These are phyloP conservation scores for Periconia digitata DNA, from an alignment of 2,329 filamentous ascomycete species.

Conservation along the genomic window DNA sequence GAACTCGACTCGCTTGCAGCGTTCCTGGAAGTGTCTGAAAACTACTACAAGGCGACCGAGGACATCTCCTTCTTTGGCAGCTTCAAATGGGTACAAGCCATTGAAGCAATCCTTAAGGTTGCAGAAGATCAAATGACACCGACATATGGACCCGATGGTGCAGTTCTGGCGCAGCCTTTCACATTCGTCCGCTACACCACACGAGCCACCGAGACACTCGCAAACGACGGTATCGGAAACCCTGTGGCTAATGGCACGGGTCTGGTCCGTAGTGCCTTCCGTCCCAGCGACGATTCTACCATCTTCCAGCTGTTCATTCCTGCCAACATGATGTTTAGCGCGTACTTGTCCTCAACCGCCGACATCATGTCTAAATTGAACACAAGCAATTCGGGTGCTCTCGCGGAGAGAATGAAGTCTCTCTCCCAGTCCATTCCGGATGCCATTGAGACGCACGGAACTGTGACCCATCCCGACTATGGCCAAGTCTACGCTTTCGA, in stretches of 20 bases:
- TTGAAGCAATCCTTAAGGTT: conserved; percentile 49
- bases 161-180: conserved; percentile 48
- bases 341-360: conserved; percentile 59
- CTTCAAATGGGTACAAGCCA: conserved; percentile 50
- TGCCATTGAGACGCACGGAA: conserved; percentile 50
- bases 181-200: conserved; percentile 48
- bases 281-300: conserved; percentile 53
- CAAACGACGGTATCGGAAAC: conserved; percentile 57
- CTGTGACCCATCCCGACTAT: conserved; percentile 39
- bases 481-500: conserved; percentile 53
- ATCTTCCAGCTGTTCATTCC: conserved; percentile 55
- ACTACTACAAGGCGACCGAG: conserved; percentile 54
- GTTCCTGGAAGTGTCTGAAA: conserved; percentile 52
- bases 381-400: conserved; percentile 47
- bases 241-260: conserved; percentile 53
- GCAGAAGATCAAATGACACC: conserved; percentile 51
- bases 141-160: conserved; percentile 52
- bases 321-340: conserved; percentile 71
- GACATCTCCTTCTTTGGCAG: conserved; percentile 52
- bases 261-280: conserved; percentile 53
- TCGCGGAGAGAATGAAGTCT: conserved; percentile 59
- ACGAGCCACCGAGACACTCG: conserved; percentile 51
- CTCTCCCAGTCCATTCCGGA: conserved; percentile 52
- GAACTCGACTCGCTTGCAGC: conserved; percentile 56
- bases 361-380: conserved; percentile 56